Evolutionary conservation across 2,329 filamentous ascomycete genomes (phyloP).

Genomic region (Teratosphaeria zuluensis): DNA sequence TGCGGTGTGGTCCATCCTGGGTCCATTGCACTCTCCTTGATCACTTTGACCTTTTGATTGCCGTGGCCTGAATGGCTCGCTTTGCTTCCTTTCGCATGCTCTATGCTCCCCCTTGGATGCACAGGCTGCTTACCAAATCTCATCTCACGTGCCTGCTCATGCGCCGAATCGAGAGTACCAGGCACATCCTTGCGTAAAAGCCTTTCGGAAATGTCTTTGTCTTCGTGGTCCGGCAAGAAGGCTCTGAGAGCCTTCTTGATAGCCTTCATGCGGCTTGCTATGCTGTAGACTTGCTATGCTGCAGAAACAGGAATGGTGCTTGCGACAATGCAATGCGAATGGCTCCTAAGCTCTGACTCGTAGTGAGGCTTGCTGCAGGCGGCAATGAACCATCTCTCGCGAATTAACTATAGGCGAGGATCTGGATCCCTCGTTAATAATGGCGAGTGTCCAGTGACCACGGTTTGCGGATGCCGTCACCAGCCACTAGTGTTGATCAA

Average conservation of each 20-base stretch:
- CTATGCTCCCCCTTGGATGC: background rate
- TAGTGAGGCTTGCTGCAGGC: background rate
- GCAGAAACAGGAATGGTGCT: too few species aligned
- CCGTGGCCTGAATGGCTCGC: background rate
- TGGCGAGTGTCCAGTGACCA: background rate
- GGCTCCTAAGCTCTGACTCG: too few species aligned
- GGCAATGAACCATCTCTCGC: too few species aligned
- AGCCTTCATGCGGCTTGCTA: background rate
- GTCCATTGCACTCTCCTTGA: background rate
- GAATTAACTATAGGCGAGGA: too few species aligned
- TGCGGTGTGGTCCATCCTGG: background rate
- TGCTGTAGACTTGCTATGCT: background rate
- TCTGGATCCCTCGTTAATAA: too few species aligned
- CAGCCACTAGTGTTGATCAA: background rate
- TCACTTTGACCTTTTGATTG: background rate
- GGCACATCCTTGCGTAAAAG: background rate
- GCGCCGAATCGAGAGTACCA: background rate
- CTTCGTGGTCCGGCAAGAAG: background rate
- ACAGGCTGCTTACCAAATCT: background rate
- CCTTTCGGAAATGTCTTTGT: background rate
- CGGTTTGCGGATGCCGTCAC: background rate
- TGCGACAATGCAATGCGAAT: too few species aligned
- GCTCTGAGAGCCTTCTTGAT: background rate
- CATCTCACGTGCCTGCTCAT: background rate
- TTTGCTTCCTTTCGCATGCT: background rate